These are phyloP conservation scores for Capsella bursapastoris DNA, from an alignment of 345 rosid genomes.

Conservation along the genomic window DNA sequence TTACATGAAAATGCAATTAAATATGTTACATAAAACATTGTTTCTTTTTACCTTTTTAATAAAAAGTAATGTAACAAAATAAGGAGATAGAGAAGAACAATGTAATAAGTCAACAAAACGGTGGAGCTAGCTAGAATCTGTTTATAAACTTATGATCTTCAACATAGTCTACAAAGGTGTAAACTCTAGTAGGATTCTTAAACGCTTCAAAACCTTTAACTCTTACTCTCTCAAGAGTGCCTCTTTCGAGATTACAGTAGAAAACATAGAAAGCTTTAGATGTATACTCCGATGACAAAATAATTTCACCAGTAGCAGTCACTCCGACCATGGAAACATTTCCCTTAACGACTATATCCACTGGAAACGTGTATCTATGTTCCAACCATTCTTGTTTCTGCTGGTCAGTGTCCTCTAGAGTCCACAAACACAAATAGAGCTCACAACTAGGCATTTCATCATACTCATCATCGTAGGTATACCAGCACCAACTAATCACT, in stretches of 20 bases:
- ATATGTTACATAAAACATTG: too few relatives aligned
- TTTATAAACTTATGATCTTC: not conserved
- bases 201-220: constrained; percentile 10
- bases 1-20: too few relatives aligned
- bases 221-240: not conserved
- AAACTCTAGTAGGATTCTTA: not conserved
- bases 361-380: not conserved
- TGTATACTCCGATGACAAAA: not conserved
- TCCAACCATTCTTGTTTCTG: constrained; percentile 7
- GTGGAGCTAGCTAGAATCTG: not conserved
- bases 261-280: constrained; percentile 1
- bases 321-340: not conserved
- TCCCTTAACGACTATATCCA: not conserved
- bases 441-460: not conserved
- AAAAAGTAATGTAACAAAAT: not conserved
- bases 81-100: not conserved
- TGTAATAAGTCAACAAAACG: not conserved
- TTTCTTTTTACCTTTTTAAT: not conserved
- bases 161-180: constrained; percentile 1
- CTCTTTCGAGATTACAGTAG: not conserved
- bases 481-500: not conserved
- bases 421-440: not conserved
- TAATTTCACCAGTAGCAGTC: not conserved
- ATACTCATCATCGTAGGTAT: not conserved
- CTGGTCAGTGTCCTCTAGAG: not conserved